phyloP scores from a whole-genome alignment of 306 rosid genomes.

The Prunus kanzakura region DNA sequence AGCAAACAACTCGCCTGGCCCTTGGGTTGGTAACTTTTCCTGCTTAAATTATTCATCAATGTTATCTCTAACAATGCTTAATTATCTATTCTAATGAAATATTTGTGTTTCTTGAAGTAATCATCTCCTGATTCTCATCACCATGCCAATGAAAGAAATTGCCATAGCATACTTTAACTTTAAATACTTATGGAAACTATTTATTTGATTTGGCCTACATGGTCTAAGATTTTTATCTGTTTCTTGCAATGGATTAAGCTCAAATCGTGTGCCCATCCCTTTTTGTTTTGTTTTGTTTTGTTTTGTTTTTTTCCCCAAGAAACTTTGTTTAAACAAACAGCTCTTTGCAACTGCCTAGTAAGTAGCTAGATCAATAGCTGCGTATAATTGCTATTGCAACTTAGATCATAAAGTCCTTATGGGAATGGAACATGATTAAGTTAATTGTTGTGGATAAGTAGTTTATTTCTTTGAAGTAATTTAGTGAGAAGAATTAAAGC shows the following conservation, averaged over 20 bases:
- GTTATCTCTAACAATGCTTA: neutral
- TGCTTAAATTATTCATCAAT: constrained; percentile 3
- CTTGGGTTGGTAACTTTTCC: constrained; percentile 63
- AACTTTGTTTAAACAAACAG: neutral
- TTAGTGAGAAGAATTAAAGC: neutral
- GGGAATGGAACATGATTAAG: neutral
- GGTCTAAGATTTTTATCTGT: neutral
- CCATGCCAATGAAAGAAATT: neutral
- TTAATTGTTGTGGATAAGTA: neutral
- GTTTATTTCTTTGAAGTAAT: neutral
- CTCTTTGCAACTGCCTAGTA: neutral
- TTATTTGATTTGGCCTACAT: neutral
- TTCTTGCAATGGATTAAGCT: neutral
- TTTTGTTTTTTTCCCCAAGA: no score
- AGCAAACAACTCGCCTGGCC: constrained; percentile 59
- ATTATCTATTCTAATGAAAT: neutral
- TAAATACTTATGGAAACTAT: neutral
- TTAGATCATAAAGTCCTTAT: neutral
- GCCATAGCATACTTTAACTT: neutral
- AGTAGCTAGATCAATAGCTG: neutral
- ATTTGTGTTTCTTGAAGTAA: neutral
- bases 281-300: neutral
- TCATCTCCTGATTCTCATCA: neutral
- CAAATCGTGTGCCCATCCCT: neutral
- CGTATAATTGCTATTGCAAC: neutral